Evolutionary conservation across 2,329 filamentous ascomycete genomes (phyloP), one percentile per base, ranked within the genome.

Genomic region (Ophiostoma sp.): DNA sequence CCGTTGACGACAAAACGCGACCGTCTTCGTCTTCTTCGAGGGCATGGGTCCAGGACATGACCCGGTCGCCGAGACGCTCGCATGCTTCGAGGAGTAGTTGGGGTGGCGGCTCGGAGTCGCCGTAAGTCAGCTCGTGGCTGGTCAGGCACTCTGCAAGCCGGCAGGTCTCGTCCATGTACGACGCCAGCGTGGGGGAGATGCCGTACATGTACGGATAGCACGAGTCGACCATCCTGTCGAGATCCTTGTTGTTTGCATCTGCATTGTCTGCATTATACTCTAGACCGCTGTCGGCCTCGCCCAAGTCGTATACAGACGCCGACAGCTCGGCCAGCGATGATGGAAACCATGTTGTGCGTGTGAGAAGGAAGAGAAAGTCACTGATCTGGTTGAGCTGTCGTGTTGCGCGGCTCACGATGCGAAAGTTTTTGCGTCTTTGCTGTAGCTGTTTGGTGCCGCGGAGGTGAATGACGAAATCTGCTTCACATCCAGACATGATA

Each of bases 181-280:
- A 62, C 4, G 57, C 36, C 20, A 72, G 60, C 23, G 27, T 48
- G 15, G 71, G 71, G 15, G 71, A 57, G 62, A 66, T 70, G 31
- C 71, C 69, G 69, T 72, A 72, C 69, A 72, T 69, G 69, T 72
- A 70, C 15, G 69, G 54, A 27, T 48, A 67, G 44, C 69, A 72
- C 3, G 44, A 57, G 27, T 33, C 41, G 13, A 36, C 11, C n/a
- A 31, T 17, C 35, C 10, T n/a, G 3, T 64, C 68, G 39, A 27
- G n/a, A 3, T 8, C 20, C 23, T n/a, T 35, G 15, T 65, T 31
- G 1, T 33, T 23, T 6, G 52, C 7, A 57, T 57, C 20, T 23
- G 20, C n/a, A 27, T 57, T 5, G 8, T 27, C 52, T 48, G 15
- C 44, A 48, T 20, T 15, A 48, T 48, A n/a, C 3, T 27, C n/a